These are phyloP conservation scores for Coleophoma cylindrospora DNA, from an alignment of 2,329 filamentous ascomycete species.

Conservation along the genomic window DNA sequence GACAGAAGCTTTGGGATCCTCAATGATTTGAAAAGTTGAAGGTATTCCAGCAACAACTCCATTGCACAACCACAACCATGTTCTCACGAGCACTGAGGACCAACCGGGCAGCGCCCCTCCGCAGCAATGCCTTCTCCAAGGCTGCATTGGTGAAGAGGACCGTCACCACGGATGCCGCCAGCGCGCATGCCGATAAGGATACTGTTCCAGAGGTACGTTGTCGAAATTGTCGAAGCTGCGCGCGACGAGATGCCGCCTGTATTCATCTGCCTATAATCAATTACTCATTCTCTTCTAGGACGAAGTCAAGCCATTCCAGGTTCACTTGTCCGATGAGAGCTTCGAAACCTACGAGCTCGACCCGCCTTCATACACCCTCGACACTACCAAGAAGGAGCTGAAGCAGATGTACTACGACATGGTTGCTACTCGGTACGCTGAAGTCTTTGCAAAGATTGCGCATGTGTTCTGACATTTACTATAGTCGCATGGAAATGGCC, in stretches of 20 bases:
- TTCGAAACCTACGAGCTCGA: constrained; percentile 99
- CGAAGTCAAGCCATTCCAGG: constrained; percentile 88
- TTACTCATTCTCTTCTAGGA: constrained; percentile 47
- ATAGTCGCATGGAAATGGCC: constrained; percentile 98
- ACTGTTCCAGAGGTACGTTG: constrained; percentile 59
- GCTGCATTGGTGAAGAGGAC: constrained; percentile 47
- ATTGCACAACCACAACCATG: constrained; percentile 42
- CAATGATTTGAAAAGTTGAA: too few relatives aligned
- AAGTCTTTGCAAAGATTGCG: neutral
- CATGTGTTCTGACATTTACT: neutral
- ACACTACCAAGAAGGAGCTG: constrained; percentile 95
- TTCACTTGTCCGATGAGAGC: constrained; percentile 94
- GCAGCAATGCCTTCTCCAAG: constrained; percentile 24
- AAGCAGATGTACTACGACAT: constrained; percentile 99
- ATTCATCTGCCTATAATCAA: neutral
- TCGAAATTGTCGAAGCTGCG: constrained; percentile 1
- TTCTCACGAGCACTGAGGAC: constrained; percentile 66
- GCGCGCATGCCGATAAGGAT: constrained; percentile 78
- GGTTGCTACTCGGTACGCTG: constrained; percentile 80
- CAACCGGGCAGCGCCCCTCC: constrained; percentile 54
- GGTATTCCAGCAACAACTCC: neutral
- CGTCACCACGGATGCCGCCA: constrained; percentile 94
- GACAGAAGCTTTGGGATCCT: too few relatives aligned
- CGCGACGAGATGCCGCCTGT: neutral
- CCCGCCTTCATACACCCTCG: constrained; percentile 85